phyloP scores from a whole-genome alignment of 2,329 filamentous ascomycete genomes.

The Cyclaneusma minus region DNA sequence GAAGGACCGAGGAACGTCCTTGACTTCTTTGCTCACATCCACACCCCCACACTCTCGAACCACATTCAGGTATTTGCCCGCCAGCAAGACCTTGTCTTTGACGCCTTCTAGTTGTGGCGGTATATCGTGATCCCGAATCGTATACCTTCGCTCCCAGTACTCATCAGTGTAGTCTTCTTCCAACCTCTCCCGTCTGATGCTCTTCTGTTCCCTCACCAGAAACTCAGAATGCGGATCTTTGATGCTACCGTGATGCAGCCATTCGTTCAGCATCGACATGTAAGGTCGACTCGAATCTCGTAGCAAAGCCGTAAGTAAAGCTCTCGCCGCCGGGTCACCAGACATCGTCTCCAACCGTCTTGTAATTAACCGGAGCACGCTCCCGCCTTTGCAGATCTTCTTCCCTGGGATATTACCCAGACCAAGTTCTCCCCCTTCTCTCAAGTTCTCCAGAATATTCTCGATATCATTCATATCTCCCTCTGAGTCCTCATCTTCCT shows the following conservation, averaged over 20 bases:
- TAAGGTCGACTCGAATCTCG: conserved; percentile 86
- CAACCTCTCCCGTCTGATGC: conserved; percentile 76
- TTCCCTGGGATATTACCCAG: conserved; percentile 69
- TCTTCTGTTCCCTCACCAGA: conserved; percentile 87
- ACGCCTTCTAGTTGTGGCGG: conserved; percentile 83
- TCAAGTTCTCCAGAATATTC: conserved; percentile 78
- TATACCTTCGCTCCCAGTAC: conserved; percentile 97
- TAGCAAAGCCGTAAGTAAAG: conserved; percentile 65
- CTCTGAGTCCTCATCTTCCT: conserved; percentile 51
- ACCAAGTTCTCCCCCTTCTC: conserved; percentile 70
- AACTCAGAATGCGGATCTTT: conserved; percentile 91
- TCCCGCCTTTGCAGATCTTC: conserved; percentile 92
- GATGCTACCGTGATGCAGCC: conserved; percentile 92
- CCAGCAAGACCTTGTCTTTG: conserved; percentile 86
- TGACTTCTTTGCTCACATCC: conserved; percentile 76
- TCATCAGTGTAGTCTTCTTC: conserved; percentile 98
- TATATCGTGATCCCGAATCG: conserved; percentile 78
- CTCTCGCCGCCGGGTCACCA: conserved; percentile 77
- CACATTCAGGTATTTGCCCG: conserved; percentile 95
- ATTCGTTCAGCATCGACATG: conserved; percentile 97
- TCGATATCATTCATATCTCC: conserved; percentile 67
- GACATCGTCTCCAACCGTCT: conserved; percentile 78
- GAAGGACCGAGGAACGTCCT: conserved; percentile 81
- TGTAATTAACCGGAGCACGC: conserved; percentile 78
- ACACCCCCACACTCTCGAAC: conserved; percentile 94